Conservation (phyloP, 2,329 filamentous ascomycete genomes). For the Scleromitrula shiraiana region DNA sequence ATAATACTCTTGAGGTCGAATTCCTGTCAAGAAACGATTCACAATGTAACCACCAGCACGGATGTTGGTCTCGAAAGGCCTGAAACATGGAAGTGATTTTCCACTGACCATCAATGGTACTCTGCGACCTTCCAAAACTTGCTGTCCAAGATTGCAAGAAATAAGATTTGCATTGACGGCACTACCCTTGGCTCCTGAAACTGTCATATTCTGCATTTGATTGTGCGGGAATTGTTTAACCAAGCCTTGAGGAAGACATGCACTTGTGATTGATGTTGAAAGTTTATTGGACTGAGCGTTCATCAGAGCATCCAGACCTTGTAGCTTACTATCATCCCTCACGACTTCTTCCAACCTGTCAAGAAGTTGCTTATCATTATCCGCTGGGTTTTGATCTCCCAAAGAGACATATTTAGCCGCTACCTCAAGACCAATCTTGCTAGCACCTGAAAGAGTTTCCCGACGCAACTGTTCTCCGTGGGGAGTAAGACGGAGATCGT, state of each 20-base stretch:
- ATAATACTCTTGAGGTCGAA: constrained; percentile 95
- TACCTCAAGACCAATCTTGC: constrained; percentile 65
- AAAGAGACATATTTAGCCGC: constrained; percentile 86
- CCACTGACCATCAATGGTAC: constrained; percentile 97
- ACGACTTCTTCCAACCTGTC: constrained; percentile 80
- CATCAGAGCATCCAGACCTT: constrained; percentile 80
- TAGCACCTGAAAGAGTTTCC: constrained; percentile 59
- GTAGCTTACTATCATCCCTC: constrained; percentile 84
- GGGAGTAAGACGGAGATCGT: constrained; percentile 80
- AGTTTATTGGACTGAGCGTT: constrained; percentile 63
- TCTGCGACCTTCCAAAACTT: constrained; percentile 88
- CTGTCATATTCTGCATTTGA: constrained; percentile 99
- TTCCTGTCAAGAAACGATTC: constrained; percentile 94
- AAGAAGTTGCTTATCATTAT: constrained; percentile 62
- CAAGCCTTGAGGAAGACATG: constrained; percentile 73
- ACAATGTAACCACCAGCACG: constrained; percentile 90
- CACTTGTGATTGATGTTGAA: constrained; percentile 68
- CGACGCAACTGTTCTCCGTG: constrained; percentile 67
- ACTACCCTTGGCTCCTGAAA: constrained; percentile 88
- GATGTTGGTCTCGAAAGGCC: constrained; percentile 80
- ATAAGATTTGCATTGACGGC: constrained; percentile 94
- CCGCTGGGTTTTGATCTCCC: constrained; percentile 51
- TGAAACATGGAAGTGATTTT: constrained; percentile 91
- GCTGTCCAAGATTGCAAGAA: constrained; percentile 94
- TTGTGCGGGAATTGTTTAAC: constrained; percentile 92